A percentile compares a stretch with the other conserved stretches of the same genome.
Evolutionary conservation across 805 yeast genomes (phyloP).

Genomic region (Nakazawaea ambrosiae): DNA sequence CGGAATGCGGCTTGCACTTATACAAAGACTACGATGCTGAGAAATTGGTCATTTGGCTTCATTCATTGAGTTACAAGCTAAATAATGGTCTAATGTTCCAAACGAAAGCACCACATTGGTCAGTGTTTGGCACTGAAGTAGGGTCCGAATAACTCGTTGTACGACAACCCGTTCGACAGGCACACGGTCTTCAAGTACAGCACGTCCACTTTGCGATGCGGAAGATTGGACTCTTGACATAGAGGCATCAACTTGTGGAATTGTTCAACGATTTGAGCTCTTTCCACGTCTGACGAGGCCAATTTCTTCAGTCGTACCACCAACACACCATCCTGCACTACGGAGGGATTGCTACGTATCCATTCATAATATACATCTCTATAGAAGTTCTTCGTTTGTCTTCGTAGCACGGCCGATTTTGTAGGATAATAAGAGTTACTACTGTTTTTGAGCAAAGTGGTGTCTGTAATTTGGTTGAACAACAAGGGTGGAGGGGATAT

Average conservation of each 20-base stretch:
- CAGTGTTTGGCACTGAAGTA: not conserved
- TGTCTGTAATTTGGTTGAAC: constrained; percentile 26
- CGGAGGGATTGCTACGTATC: not conserved
- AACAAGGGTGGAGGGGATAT: constrained; percentile 20
- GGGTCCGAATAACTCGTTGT: not conserved
- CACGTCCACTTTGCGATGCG: no score
- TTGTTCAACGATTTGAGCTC: no score
- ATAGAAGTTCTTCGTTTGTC: not conserved
- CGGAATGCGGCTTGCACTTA: constrained; percentile 26
- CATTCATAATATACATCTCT: constrained; percentile 1
- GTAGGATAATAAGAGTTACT: constrained; percentile 25
- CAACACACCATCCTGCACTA: not conserved
- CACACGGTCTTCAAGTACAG: not conserved
- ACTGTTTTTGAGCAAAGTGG: not conserved
- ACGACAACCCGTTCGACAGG: constrained; percentile 4
- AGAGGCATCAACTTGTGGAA: no score
- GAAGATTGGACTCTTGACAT: no score
- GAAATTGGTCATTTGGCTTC: constrained; percentile 35
- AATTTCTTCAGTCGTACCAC: not conserved
- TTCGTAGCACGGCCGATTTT: constrained; percentile 17
- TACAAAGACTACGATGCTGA: constrained; percentile 23
- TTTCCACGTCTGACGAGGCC: not conserved
- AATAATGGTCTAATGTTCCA: constrained; percentile 25
- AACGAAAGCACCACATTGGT: constrained; percentile 43
- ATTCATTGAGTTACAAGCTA: constrained; percentile 35